phyloP scores from a whole-genome alignment of 129 eudicot species.

The Smallanthus sonchifolius region DNA sequence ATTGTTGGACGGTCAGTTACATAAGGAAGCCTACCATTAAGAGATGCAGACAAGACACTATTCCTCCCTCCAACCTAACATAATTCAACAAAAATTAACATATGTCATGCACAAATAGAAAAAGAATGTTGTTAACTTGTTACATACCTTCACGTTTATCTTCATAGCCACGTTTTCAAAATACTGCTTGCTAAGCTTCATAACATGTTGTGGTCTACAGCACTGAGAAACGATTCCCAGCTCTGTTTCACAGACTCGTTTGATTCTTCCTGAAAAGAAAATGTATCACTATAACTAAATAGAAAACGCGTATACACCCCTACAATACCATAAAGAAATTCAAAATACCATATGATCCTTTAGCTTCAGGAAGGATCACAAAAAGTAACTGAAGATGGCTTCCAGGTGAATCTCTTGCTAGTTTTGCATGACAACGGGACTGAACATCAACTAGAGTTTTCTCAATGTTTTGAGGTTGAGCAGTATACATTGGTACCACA shows the following conservation, averaged over 20 bases:
- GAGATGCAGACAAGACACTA: slow-evolving; percentile 34
- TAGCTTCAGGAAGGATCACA: slow-evolving; percentile 54
- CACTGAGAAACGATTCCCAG: slow-evolving; percentile 83
- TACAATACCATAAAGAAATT: neutral
- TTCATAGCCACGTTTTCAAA: slow-evolving; percentile 67
- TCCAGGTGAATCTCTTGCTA: slow-evolving; percentile 12
- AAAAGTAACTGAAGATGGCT: slow-evolving; percentile 46
- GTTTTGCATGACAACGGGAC: neutral
- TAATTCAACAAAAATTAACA: neutral
- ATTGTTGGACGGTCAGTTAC: slow-evolving; percentile 57
- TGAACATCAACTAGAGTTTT: slow-evolving; percentile 34
- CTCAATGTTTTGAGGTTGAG: slow-evolving; percentile 39
- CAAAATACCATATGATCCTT: slow-evolving; percentile 56
- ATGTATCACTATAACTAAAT: neutral
- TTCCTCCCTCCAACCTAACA: slow-evolving; percentile 72
- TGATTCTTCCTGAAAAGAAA: slow-evolving; percentile 26
- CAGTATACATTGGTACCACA: slow-evolving; percentile 28
- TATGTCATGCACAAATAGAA: neutral
- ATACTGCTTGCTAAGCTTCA: slow-evolving; percentile 39
- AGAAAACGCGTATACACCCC: neutral
- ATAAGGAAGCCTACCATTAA: slow-evolving; percentile 18
- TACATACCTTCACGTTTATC: slow-evolving; percentile 73
- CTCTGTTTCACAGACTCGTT: slow-evolving; percentile 67
- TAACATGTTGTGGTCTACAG: slow-evolving; percentile 54
- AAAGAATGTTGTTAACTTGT: neutral